Evolutionary conservation across 371 early-diverging fungal species (phyloP), one percentile per base, ranked within the genome.

Genomic region (Apophysomyces ossiformis): DNA sequence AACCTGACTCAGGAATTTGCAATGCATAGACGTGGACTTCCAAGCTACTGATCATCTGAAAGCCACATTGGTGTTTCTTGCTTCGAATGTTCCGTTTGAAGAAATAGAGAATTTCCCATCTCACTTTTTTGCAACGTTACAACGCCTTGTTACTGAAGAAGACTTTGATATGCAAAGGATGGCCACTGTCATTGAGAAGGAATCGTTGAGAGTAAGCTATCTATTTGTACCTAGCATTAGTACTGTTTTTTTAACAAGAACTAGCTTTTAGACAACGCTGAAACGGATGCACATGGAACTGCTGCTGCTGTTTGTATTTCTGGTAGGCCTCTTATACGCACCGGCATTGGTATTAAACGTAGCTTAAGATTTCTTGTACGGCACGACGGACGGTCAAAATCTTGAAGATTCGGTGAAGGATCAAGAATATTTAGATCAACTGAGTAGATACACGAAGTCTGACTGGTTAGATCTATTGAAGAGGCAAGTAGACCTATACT

Each of bases 121-220:
- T 32, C 73, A 78, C 37, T 70, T 90, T 57, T 81, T 88, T 50
- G 67, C 69, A 0, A 76, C 81, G 1, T 63, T 89, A 38, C 75
- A 78, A 21, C 81, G 75, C 38, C 67, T 88, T 15, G 73, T 83
- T 15, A 83, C 75, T 15, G 69, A 69, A 32, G 74, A 86, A 6
- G 89, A 89, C 8, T 83, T 90, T 68, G 90, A 90, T 69, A 86
- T 89, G 87, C 70, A 79, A 9, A 75, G 90, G 37, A 89, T 90
- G 83, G 73, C 74, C 8, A 81, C 78, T 8, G 79, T 89, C 16
- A 83, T 90, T 67, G 84, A 86, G 43, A 84, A 86, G 46, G 85
- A 86, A 66, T 80, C 78, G 67, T 75, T 86, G 37, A 83, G 85
- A 72, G 81, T 88, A 63, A 57, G 58, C 8, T 37, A n/a, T 47